Evolutionary conservation across 495 filamentous ascomycete species (phyloP).

Genomic region (Podospora fimiseda): DNA sequence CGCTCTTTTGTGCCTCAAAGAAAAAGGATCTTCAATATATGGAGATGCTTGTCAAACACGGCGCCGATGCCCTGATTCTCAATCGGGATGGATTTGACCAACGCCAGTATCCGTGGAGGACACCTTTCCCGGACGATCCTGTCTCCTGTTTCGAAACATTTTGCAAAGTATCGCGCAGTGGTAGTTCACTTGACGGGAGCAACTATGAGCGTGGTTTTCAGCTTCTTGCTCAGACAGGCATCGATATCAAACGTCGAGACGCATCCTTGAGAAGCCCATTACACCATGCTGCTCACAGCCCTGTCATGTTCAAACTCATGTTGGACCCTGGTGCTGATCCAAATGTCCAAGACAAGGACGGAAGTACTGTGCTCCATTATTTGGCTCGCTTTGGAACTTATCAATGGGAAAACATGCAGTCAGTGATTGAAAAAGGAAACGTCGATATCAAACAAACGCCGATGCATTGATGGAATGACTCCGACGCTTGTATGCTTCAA

Average conservation of each 20-base stretch:
- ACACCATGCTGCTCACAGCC: conserved; percentile 10
- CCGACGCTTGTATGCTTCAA: conserved; percentile 7
- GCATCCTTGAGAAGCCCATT: conserved; percentile 10
- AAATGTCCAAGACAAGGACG: conserved; percentile 13
- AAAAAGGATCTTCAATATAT: conserved; percentile 6
- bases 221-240: conserved; percentile 19
- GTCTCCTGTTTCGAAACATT: conserved; percentile 7
- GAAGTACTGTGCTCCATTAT: conserved; percentile 13
- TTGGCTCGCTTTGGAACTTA: conserved; percentile 10
- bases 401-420: conserved; percentile 5
- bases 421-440: conserved; percentile 17
- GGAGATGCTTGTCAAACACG: conserved; percentile 3
- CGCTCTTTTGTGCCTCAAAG: conserved; percentile 3
- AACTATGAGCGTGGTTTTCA: conserved; percentile 13
- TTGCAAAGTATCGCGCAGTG: neutral
- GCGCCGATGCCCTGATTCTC: conserved; percentile 11
- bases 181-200: neutral
- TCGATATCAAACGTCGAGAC: conserved; percentile 18
- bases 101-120: neutral
- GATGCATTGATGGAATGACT: conserved; percentile 11
- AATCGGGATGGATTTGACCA: neutral
- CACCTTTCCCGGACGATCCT: too few species aligned
- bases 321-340: conserved; percentile 21
- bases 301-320: conserved; percentile 17
- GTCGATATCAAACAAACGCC: conserved; percentile 17